Evolutionary conservation across 768 basidiomycete genomes (phyloP).

Genomic region (Collybia mongolica): DNA sequence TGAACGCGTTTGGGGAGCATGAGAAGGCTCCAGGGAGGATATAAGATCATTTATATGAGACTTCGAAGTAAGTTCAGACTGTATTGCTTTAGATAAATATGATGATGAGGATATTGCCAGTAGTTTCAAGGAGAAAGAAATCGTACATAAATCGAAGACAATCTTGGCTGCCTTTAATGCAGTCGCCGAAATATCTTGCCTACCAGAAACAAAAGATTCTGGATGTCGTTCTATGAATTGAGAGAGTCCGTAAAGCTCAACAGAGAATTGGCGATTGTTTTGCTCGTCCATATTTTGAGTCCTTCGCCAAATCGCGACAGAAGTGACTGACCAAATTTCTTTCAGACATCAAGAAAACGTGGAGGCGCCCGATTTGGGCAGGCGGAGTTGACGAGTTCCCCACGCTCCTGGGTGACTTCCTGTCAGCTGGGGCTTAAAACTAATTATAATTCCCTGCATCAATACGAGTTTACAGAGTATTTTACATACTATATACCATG

Average conservation of each 20-base stretch:
- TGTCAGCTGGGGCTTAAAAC: no score
- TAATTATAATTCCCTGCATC: no score
- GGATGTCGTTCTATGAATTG: slow-evolving; percentile 51
- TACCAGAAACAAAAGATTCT: slow-evolving; percentile 56
- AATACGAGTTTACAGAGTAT: no score
- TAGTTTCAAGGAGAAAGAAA: slow-evolving; percentile 2
- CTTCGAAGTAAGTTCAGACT: slow-evolving; percentile 64
- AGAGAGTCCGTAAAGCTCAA: slow-evolving; percentile 47
- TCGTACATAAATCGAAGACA: slow-evolving; percentile 73
- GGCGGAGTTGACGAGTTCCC: no score
- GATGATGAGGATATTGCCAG: slow-evolving; percentile 9
- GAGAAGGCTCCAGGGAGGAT: slow-evolving; percentile 60
- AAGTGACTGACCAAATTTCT: no score
- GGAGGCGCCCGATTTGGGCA: no score
- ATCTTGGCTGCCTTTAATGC: slow-evolving; percentile 71
- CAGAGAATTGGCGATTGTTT: not conserved
- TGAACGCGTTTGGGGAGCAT: slow-evolving; percentile 76
- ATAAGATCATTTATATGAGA: slow-evolving; percentile 67
- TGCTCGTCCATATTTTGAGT: not conserved
- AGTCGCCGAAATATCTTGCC: slow-evolving; percentile 48
- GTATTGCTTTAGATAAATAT: slow-evolving; percentile 47
- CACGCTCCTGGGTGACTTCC: no score
- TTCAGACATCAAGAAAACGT: no score
- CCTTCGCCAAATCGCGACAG: no score
- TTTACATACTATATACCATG: no score